Percentiles rank a stretch among this genome's conserved stretches.
These are phyloP conservation scores for Spencermartinsiella europaea DNA, from an alignment of 805 yeast genomes.

Conservation along the genomic window DNA sequence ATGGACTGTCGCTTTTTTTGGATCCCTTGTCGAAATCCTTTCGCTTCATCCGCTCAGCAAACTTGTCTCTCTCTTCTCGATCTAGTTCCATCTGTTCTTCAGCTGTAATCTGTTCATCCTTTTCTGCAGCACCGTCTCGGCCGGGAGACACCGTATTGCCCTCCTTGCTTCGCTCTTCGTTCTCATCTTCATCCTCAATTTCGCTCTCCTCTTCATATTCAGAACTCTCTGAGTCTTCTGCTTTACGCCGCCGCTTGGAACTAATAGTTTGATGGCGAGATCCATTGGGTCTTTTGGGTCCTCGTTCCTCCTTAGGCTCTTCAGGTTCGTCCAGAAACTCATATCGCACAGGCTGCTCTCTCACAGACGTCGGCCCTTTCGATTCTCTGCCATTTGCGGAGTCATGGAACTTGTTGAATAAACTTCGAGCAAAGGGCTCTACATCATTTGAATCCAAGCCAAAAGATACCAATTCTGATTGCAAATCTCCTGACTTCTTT, in stretches of 20 bases:
- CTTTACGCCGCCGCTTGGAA: neutral
- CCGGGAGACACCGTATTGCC: constrained; percentile 9
- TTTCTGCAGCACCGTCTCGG: constrained; percentile 40
- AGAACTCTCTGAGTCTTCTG: constrained; percentile 1
- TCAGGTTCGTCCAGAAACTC: constrained; percentile 14
- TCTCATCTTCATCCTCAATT: constrained; percentile 3
- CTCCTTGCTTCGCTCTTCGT: constrained; percentile 1
- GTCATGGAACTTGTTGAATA: constrained; percentile 15
- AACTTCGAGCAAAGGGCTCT: constrained; percentile 17
- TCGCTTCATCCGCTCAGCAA: constrained; percentile 25
- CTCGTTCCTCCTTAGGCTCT: neutral
- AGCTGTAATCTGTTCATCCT: constrained; percentile 9
- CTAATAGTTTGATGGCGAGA: neutral
- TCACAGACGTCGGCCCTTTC: neutral
- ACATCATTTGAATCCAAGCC: constrained; percentile 20
- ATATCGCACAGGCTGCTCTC: constrained; percentile 8
- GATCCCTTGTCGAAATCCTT: constrained; percentile 15
- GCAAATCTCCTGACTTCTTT: constrained; percentile 13
- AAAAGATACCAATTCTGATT: constrained; percentile 16
- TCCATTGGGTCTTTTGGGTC: neutral
- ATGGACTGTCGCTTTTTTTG: neutral
- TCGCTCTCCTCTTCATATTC: constrained; percentile 1
- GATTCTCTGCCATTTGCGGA: neutral
- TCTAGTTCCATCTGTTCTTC: constrained; percentile 39
- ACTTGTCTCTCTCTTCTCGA: constrained; percentile 28